Evolutionary conservation across 306 rosid species (phyloP).

Genomic region (Fagus sylvatica): DNA sequence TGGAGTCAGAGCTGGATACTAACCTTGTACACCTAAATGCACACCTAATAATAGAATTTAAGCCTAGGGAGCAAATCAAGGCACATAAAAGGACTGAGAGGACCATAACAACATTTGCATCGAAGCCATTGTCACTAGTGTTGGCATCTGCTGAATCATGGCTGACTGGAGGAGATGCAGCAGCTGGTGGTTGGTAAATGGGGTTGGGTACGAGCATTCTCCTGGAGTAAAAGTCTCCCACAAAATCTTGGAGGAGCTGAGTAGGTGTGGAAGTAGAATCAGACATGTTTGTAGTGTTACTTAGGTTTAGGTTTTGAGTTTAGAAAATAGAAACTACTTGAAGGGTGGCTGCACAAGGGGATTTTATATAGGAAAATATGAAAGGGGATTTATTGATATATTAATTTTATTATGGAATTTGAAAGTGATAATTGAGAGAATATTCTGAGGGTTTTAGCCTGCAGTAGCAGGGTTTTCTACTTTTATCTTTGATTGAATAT

Average conservation of each 20-base stretch:
- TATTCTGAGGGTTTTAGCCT: constrained; percentile 27
- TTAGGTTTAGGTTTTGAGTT: constrained; percentile 11
- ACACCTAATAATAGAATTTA: constrained; percentile 83
- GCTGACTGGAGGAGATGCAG: constrained; percentile 35
- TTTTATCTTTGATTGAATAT: neutral
- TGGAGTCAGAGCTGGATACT: constrained; percentile 27
- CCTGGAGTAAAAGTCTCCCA: constrained; percentile 53
- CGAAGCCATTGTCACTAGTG: constrained; percentile 55
- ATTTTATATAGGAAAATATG: constrained; percentile 29
- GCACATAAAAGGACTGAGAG: constrained; percentile 90
- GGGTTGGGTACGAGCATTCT: constrained; percentile 57
- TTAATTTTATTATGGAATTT: neutral
- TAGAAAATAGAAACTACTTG: constrained; percentile 12
- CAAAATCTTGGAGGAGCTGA: constrained; percentile 33
- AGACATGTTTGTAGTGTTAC: constrained; percentile 39
- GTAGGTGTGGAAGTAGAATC: constrained; percentile 35
- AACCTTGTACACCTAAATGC: constrained; percentile 66
- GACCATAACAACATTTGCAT: constrained; percentile 91
- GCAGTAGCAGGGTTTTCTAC: neutral
- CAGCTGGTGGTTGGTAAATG: constrained; percentile 32
- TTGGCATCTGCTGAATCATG: constrained; percentile 26
- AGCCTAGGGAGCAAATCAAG: constrained; percentile 73
- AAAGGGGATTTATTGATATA: neutral
- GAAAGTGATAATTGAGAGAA: constrained; percentile 23
- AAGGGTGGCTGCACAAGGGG: constrained; percentile 21